A percentile compares a stretch with the other conserved stretches of the same genome.
Evolutionary conservation across 805 yeast species (phyloP).

Genomic region (Hyphopichia homilentoma): DNA sequence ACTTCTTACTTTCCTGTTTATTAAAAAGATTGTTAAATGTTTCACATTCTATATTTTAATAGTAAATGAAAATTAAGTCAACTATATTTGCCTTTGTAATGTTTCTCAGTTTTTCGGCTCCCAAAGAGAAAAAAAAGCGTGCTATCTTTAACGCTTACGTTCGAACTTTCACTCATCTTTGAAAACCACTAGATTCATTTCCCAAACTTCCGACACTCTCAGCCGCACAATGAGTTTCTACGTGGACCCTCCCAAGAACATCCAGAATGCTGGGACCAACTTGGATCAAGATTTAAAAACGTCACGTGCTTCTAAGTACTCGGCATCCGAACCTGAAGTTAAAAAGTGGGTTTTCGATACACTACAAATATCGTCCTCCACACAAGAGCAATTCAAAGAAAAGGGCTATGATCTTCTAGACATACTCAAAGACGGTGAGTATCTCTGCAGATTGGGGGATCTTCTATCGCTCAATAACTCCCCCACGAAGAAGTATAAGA

Average conservation of each 20-base stretch:
- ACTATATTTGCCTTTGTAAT: too few species aligned
- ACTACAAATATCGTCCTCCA: constrained; percentile 13
- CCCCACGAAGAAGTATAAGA: constrained; percentile 47
- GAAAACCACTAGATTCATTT: too few species aligned
- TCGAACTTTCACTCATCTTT: too few species aligned
- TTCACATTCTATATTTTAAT: too few species aligned
- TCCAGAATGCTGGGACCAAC: constrained; percentile 39
- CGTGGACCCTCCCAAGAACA: constrained; percentile 2
- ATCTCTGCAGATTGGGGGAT: constrained; percentile 33
- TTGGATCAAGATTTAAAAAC: constrained; percentile 58
- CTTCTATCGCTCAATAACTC: constrained; percentile 17
- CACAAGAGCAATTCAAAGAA: constrained; percentile 13
- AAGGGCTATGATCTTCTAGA: constrained; percentile 46
- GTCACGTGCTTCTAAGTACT: constrained; percentile 53
- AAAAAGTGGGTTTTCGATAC: constrained; percentile 52
- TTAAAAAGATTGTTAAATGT: too few species aligned
- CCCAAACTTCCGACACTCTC: too few species aligned
- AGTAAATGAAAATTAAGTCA: too few species aligned
- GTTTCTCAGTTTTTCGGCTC: too few species aligned
- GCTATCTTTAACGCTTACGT: not conserved
- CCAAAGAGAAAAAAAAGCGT: too few species aligned
- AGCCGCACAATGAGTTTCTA: constrained; percentile 2
- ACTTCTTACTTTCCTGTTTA: too few species aligned
- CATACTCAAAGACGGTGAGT: constrained; percentile 56
- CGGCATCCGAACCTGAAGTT: constrained; percentile 34